Evolutionary conservation across 2,329 filamentous ascomycete genomes (phyloP), one percentile per base, ranked within the genome.

Genomic region (Berkeleyomyces rouxiae): DNA sequence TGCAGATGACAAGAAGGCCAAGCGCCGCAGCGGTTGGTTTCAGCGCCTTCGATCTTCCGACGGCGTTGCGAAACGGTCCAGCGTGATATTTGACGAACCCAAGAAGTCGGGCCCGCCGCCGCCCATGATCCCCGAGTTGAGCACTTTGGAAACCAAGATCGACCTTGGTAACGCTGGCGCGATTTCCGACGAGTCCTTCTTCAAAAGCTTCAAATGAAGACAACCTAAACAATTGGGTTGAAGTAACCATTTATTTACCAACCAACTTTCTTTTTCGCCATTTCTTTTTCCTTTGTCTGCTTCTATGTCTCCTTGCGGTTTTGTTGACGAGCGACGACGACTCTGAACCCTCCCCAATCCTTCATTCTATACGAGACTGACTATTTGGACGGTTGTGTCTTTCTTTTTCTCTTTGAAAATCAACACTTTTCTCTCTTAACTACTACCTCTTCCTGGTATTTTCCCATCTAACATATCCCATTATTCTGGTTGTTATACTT

Each of bases 61-160:
- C 3, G 70, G 69, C 61, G 72, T 74, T 16, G 65, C 70, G 7
- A 78, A 75, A 67, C 70, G 78, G 47, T 68, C 74, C 55, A 78
- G 75, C 68, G 69, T 76, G 64, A 66, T 76, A 57, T 73, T 78
- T 55, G 68, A 69, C 47, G 62, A 66, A 58, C 68, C 70, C 68
- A 76, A 76, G 65, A 70, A 74, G 4, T 66, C 70, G 43, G 78
- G 77, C 9, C 80, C 81, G 7, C 81, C 81, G 63, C 79, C 81
- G 44, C 81, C 81, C 33, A 82, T 79, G 79, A 83, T 84, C 59
- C 81, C 81, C 23, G 81, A 83, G 69, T 73, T 83, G 59, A 75
- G 72, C 67, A 75, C 78, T 58, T 73, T 82, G 62, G 75, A 81
- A 67, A 75, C 77, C 63, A 77, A 76, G 68, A 68, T 78, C 58